phyloP scores from a whole-genome alignment of 2,329 filamentous ascomycete genomes.

The Colletotrichum musicola region DNA sequence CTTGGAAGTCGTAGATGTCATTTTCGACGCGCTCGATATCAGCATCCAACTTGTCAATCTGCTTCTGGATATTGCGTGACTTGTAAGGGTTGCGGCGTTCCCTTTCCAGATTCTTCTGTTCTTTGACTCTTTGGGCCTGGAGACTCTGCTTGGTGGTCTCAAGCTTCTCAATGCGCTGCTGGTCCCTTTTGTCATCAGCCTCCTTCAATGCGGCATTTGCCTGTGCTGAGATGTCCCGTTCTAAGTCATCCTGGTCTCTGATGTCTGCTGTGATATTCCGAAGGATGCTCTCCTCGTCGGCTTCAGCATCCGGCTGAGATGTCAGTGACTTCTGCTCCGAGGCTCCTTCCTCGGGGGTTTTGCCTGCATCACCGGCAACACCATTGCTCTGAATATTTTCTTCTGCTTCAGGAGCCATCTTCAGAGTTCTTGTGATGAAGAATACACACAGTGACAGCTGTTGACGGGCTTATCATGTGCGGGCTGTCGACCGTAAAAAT shows the following conservation, averaged over 20 bases:
- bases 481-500: neutral
- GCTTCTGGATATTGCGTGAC: constrained; percentile 70
- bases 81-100: constrained; percentile 60
- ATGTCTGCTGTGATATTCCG: constrained; percentile 59
- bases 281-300: constrained; percentile 29
- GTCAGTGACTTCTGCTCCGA: neutral
- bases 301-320: neutral
- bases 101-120: constrained; percentile 60
- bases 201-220: constrained; percentile 71
- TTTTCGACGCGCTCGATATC: constrained; percentile 74
- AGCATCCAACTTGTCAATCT: constrained; percentile 75
- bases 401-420: constrained; percentile 6
- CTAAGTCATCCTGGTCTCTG: constrained; percentile 89
- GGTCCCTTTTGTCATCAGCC: constrained; percentile 72
- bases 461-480: neutral
- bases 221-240: constrained; percentile 82
- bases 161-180: constrained; percentile 72
- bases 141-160: constrained; percentile 69
- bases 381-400: neutral
- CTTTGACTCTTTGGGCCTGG: constrained; percentile 72
- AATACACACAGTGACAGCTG: neutral
- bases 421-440: neutral
- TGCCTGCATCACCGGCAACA: neutral
- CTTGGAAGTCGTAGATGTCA: constrained; percentile 84
- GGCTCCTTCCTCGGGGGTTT: neutral